Conservation (phyloP, 306 rosid species). For the Coriaria nepalensis region DNA sequence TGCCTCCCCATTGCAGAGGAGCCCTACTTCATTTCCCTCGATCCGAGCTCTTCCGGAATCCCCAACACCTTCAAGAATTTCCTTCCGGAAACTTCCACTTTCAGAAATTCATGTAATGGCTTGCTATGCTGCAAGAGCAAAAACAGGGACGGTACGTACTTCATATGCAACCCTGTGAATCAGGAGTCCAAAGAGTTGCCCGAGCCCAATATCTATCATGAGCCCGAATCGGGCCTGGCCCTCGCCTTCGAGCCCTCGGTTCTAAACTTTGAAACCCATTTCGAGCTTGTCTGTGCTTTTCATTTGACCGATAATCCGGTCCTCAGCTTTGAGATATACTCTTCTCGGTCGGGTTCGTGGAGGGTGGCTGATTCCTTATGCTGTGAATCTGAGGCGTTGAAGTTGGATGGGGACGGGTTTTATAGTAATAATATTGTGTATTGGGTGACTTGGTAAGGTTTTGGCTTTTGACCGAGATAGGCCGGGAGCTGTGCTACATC, state of each 20-base stretch:
- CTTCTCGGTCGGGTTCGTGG: slow-evolving; percentile 27
- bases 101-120: slow-evolving; percentile 21
- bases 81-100: slow-evolving; percentile 12
- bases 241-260: slow-evolving; percentile 22
- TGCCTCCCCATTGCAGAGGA: slow-evolving; percentile 2
- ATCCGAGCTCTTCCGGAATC: slow-evolving; percentile 18
- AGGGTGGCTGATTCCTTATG: slow-evolving; percentile 8
- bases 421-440: slow-evolving; percentile 14
- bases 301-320: slow-evolving; percentile 1
- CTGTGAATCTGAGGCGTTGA: slow-evolving; percentile 7
- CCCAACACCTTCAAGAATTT: slow-evolving; percentile 14
- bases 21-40: slow-evolving; percentile 20
- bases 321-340: slow-evolving; percentile 26
- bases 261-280: slow-evolving; percentile 14
- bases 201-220: slow-evolving; percentile 11
- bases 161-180: slow-evolving; percentile 28
- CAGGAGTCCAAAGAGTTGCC: slow-evolving; percentile 17
- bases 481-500: slow-evolving; percentile 27
- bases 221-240: slow-evolving; percentile 9
- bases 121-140: slow-evolving; percentile 21
- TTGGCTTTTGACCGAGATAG: slow-evolving; percentile 17
- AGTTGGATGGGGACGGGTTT: slow-evolving; percentile 14
- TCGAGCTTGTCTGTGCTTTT: slow-evolving; percentile 21
- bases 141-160: slow-evolving; percentile 10
- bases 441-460: slow-evolving; percentile 24